These are phyloP conservation scores for Scedosporium apiospermum DNA, from an alignment of 2,329 filamentous ascomycete genomes.

Conservation along the genomic window DNA sequence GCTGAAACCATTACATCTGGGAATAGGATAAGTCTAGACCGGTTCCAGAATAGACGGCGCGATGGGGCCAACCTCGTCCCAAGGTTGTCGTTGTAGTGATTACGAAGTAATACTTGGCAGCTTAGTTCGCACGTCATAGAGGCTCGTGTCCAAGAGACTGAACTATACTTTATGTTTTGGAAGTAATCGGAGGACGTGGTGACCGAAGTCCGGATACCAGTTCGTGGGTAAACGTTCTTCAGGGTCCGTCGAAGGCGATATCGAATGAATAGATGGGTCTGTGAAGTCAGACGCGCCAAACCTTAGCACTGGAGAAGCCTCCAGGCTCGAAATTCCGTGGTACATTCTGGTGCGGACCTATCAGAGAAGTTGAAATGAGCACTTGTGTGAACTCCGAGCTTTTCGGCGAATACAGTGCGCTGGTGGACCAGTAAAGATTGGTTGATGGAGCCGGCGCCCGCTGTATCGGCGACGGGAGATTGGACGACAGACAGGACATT, in stretches of 20 bases:
- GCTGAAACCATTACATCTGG: no score
- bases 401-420: neutral
- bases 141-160: no score
- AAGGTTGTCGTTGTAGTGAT: no score
- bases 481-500: neutral
- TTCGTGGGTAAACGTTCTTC: neutral
- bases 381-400: neutral
- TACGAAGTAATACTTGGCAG: no score
- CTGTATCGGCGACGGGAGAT: neutral
- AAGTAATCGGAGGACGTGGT: no score
- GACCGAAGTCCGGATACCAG: neutral
- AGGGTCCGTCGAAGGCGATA: neutral
- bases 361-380: neutral
- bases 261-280: neutral
- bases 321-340: neutral
- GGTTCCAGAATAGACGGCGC: no score
- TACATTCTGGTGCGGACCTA: neutral
- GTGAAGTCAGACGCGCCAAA: neutral
- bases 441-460: neutral
- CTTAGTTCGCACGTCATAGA: no score
- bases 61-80: no score
- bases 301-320: neutral
- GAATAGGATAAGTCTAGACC: no score
- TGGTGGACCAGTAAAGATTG: neutral
- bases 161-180: no score